Evolutionary conservation across 228 moss, liverwort and hornwort genomes (phyloP), one percentile per base, ranked within the genome.

Genomic region (Sphagnum magellanicum): DNA sequence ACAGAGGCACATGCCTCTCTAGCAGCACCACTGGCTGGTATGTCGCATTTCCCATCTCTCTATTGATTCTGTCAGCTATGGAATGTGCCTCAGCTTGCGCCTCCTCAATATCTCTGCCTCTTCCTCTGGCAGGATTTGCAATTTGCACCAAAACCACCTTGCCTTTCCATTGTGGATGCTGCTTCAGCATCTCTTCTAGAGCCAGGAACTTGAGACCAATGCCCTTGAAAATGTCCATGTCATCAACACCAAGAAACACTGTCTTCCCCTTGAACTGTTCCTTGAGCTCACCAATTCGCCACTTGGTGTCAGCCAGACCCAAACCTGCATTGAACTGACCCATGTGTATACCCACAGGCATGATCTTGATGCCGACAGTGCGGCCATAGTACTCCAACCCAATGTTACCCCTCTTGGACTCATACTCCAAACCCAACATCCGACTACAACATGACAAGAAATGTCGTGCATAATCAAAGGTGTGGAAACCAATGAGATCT

Each of bases 151-250:
- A 17, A 15, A 84, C 80, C 14, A 80, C 80, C 67, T 60, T 74
- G 12, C 77, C 79, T 16, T 73, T 79, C 80, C 69, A 80, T 50
- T 80, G 79, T 9, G 10, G 46, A 13, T 84, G 83, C 71, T 84
- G 83, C 52, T 51, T 50, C 72, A 84, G 64, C 51, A 84, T 69
- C 50, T 80, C 72, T 72, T 84, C 83, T 74, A 84, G 69, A 0
- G 83, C 83, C 70, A 80, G 61, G 49, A 84, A 65, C 75, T 84
- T 84, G 47, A 84, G 58, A 59, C 75, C 71, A 50, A 84, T 74
- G 66, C 83, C 83, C 50, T 84, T 84, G 68, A 84, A 84, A 8
- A 84, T 71, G 72, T 84, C 83, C 83, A 84, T 80, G 66, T 84
- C 83, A 71, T 84, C 83, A 48, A 84, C 83, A 13, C 83, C 83